Conservation (phyloP, 495 filamentous ascomycete species). For the Jackrogersella minutella region DNA sequence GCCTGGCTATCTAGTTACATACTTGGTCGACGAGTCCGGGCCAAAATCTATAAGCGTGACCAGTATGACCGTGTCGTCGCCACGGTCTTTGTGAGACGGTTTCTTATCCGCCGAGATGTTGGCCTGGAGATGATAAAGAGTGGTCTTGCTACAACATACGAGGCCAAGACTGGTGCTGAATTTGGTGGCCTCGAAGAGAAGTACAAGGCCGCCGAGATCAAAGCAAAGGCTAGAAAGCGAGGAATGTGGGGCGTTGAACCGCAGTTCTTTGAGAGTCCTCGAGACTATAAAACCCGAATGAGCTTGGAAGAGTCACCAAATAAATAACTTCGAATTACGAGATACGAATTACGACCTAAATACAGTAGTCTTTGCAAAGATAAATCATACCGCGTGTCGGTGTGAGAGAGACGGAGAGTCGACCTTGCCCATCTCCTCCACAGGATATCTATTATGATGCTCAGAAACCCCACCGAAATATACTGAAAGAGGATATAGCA, state of each 20-base stretch:
- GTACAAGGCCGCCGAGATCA: slow-evolving; percentile 75
- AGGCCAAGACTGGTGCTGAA: slow-evolving; percentile 86
- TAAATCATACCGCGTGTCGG: background rate
- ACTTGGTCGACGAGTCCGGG: slow-evolving; percentile 76
- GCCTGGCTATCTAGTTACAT: slow-evolving; percentile 78
- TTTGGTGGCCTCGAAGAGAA: slow-evolving; percentile 74
- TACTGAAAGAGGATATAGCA: background rate
- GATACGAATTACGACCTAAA: slow-evolving; percentile 7
- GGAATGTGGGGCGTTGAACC: slow-evolving; percentile 77
- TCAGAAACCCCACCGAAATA: background rate
- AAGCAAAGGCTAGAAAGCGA: slow-evolving; percentile 70
- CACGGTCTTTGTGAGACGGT: slow-evolving; percentile 77
- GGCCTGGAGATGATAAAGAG: slow-evolving; percentile 85
- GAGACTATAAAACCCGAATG: slow-evolving; percentile 80
- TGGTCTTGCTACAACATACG: slow-evolving; percentile 89
- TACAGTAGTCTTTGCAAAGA: slow-evolving; percentile 1
- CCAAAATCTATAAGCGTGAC: slow-evolving; percentile 80
- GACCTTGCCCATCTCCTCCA: background rate
- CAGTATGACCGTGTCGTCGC: slow-evolving; percentile 93
- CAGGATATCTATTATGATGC: background rate
- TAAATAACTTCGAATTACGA: slow-evolving; percentile 33
- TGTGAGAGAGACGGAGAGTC: background rate
- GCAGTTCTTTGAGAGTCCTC: slow-evolving; percentile 76
- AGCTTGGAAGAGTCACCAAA: slow-evolving; percentile 50
- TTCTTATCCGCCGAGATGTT: slow-evolving; percentile 75